These are phyloP conservation scores for Cymbopogon flexuosus DNA, from an alignment of 202 grass and related monocot species.

Conservation along the genomic window DNA sequence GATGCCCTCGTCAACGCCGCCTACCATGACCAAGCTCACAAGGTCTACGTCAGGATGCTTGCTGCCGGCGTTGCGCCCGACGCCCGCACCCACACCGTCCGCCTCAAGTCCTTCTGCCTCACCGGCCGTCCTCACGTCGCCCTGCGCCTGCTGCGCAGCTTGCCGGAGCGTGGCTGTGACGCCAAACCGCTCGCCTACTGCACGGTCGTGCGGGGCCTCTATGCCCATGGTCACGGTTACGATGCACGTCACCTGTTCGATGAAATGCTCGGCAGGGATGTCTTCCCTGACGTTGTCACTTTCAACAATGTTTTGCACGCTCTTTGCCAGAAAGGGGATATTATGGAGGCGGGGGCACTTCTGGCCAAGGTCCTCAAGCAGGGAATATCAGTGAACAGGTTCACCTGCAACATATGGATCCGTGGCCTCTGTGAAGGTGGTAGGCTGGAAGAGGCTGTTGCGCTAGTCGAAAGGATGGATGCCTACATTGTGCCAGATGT, in stretches of 20 bases:
- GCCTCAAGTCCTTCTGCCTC: constrained; percentile 80
- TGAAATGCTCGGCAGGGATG: constrained; percentile 52
- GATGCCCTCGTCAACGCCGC: constrained; percentile 60
- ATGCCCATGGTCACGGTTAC: constrained; percentile 12
- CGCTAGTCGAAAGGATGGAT: constrained; percentile 58
- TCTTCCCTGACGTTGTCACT: constrained; percentile 48
- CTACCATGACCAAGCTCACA: constrained; percentile 90
- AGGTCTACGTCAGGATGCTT: constrained; percentile 84
- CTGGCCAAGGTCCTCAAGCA: constrained; percentile 65
- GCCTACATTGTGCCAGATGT: constrained; percentile 51
- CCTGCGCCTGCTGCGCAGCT: constrained; percentile 62
- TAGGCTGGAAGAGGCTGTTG: constrained; percentile 54
- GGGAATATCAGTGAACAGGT: constrained; percentile 49
- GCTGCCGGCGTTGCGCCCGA: constrained; percentile 44
- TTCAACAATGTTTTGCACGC: constrained; percentile 80
- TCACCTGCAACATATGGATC: constrained; percentile 89
- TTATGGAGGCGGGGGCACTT: constrained; percentile 54
- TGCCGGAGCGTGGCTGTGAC: constrained; percentile 53
- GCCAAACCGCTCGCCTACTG: constrained; percentile 52
- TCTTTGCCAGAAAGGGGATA: constrained; percentile 70
- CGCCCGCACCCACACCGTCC: constrained; percentile 62
- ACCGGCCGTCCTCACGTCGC: constrained; percentile 61
- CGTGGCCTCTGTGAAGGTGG: constrained; percentile 63
- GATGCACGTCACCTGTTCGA: constrained; percentile 64
- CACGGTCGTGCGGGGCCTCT: constrained; percentile 59